Percentiles rank a stretch among this genome's conserved stretches.
Evolutionary conservation across 441 rosid genomes (phyloP).

Genomic region (Arabidopsis hybrid): DNA sequence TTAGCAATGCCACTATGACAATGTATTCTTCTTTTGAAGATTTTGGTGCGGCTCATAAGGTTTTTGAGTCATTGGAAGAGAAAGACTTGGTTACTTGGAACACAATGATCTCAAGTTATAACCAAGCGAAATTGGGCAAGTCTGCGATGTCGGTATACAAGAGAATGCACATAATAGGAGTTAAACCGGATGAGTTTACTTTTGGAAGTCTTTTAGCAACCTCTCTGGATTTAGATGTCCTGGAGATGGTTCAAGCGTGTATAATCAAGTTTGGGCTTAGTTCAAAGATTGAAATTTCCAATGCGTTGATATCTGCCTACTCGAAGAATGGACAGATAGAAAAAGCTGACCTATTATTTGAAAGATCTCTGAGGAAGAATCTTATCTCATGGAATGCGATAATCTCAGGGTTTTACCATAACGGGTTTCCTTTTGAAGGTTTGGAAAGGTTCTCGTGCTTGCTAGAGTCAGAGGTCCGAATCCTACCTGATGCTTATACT

Average conservation of each 20-base stretch:
- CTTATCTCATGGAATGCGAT: constrained; percentile 67
- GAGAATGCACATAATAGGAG: constrained; percentile 52
- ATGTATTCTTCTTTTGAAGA: constrained; percentile 59
- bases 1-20: constrained; percentile 57
- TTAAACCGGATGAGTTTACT: constrained; percentile 63
- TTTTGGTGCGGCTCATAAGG: constrained; percentile 32
- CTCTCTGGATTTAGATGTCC: constrained; percentile 43
- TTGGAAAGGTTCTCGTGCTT: constrained; percentile 50
- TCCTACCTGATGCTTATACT: constrained; percentile 56
- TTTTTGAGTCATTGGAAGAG: constrained; percentile 53
- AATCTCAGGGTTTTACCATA: constrained; percentile 57
- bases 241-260: constrained; percentile 56
- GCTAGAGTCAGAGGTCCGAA: constrained; percentile 46
- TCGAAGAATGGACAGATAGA: constrained; percentile 54
- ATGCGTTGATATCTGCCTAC: constrained; percentile 62
- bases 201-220: constrained; percentile 61
- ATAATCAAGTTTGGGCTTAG: constrained; percentile 51
- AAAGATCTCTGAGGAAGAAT: constrained; percentile 48
- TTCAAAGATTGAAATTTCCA: constrained; percentile 56
- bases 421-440: constrained; percentile 52
- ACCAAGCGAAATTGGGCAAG: constrained; percentile 46
- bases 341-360: constrained; percentile 53
- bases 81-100: constrained; percentile 74
- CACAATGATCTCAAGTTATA: constrained; percentile 59
- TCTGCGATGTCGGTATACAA: constrained; percentile 50